These are phyloP conservation scores for Lotmaria passim DNA, from an alignment of 208 protist genomes.

Conservation along the genomic window DNA sequence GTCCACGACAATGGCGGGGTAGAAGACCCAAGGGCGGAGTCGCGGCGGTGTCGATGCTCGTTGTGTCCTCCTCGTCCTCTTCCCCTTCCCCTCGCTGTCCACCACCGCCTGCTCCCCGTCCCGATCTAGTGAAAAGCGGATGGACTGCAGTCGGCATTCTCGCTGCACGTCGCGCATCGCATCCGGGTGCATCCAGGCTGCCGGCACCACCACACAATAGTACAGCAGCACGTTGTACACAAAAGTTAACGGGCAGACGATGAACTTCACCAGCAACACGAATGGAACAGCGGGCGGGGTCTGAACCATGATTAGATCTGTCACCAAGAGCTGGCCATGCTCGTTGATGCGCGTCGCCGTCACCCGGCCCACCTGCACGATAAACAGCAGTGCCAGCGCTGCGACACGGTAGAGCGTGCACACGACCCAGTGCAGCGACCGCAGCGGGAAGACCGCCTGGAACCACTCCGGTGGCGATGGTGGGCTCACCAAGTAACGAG, in stretches of 20 bases:
- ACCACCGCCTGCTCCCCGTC: no score
- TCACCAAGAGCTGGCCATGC: conserved; percentile 71
- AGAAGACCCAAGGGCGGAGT: conserved; percentile 40
- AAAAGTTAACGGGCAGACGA: conserved; percentile 60
- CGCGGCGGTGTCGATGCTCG: not conserved
- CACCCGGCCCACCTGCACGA: conserved; percentile 47
- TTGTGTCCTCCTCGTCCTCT: not conserved
- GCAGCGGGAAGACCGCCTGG: conserved; percentile 50
- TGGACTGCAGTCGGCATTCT: conserved; percentile 39
- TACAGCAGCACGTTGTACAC: conserved; percentile 70
- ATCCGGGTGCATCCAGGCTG: conserved; percentile 61
- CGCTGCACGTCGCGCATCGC: conserved; percentile 65
- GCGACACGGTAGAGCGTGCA: conserved; percentile 64
- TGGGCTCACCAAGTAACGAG: conserved; percentile 40
- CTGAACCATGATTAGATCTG: conserved; percentile 73
- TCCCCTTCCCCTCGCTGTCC: not conserved
- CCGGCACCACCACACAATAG: conserved; percentile 75
- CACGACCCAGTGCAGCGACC: conserved; percentile 61
- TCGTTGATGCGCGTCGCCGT: conserved; percentile 70
- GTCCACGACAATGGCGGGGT: conserved; percentile 82
- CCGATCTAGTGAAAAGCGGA: conserved; percentile 1
- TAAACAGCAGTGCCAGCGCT: conserved; percentile 45
- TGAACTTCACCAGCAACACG: conserved; percentile 73
- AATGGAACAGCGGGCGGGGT: conserved; percentile 88
- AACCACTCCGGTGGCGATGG: conserved; percentile 64